A percentile compares a stretch with the other conserved stretches of the same genome.
These are phyloP conservation scores for Botrytis deweyae DNA, from an alignment of 2,329 filamentous ascomycete genomes.

Conservation along the genomic window DNA sequence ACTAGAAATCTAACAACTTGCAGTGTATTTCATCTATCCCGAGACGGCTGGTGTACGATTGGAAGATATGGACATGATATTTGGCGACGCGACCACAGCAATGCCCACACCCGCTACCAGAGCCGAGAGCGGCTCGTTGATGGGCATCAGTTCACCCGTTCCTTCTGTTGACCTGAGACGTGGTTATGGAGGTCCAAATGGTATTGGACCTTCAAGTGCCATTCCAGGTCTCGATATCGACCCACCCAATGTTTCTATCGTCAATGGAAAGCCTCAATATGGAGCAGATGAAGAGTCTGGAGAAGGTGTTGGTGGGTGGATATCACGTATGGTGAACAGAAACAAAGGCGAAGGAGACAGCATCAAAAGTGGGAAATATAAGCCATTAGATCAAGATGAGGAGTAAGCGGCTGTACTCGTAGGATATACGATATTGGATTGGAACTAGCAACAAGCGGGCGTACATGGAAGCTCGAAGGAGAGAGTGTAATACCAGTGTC, in stretches of 20 bases:
- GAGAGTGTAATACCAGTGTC: constrained; percentile 24
- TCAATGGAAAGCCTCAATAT: constrained; percentile 50
- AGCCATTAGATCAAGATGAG: constrained; percentile 47
- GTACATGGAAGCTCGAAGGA: constrained; percentile 18
- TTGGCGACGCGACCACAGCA: constrained; percentile 86
- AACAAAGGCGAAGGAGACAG: constrained; percentile 43
- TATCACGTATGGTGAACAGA: constrained; percentile 62
- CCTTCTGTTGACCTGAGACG: constrained; percentile 72
- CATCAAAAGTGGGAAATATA: constrained; percentile 36
- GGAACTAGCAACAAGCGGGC: constrained; percentile 27
- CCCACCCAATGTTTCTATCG: constrained; percentile 62
- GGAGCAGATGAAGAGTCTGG: constrained; percentile 37
- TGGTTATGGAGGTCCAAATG: constrained; percentile 40
- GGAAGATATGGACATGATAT: constrained; percentile 94
- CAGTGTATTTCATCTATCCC: constrained; percentile 96
- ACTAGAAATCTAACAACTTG: constrained; percentile 15
- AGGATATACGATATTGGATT: constrained; percentile 16
- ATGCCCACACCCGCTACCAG: constrained; percentile 76
- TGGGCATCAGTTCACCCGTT: constrained; percentile 74
- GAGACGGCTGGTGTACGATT: constrained; percentile 93
- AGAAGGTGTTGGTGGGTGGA: constrained; percentile 67
- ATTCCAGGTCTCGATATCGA: constrained; percentile 83
- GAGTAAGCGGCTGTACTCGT: constrained; percentile 29
- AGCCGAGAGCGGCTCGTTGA: constrained; percentile 78
- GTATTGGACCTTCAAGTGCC: constrained; percentile 59